These are phyloP conservation scores for Psilocybe sp. DNA, from an alignment of 768 basidiomycete genomes.

Conservation along the genomic window DNA sequence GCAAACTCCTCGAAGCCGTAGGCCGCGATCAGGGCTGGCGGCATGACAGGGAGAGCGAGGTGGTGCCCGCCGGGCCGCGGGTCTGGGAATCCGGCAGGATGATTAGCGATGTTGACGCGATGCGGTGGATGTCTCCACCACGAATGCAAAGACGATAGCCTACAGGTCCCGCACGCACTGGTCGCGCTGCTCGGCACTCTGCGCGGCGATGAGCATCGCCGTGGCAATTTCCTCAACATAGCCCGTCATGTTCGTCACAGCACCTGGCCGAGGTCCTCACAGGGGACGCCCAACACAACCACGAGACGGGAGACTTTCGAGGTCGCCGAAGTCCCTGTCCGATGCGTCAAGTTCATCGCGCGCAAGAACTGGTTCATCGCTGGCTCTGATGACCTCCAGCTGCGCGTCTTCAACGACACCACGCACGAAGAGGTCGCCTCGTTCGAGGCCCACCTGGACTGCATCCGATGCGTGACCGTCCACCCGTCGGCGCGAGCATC, in stretches of 20 bases:
- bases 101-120: constrained; percentile 72
- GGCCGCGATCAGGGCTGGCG: constrained; percentile 65
- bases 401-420: constrained; percentile 99
- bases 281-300: constrained; percentile 80
- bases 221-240: constrained; percentile 90
- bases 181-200: constrained; percentile 74
- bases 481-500: constrained; percentile 89
- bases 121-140: constrained; percentile 80
- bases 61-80: constrained; percentile 58
- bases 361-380: constrained; percentile 98
- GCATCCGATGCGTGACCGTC: constrained; percentile 94
- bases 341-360: constrained; percentile 92
- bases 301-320: constrained; percentile 97
- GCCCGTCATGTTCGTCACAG: constrained; percentile 82
- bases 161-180: constrained; percentile 80
- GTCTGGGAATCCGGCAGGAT: constrained; percentile 82
- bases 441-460: constrained; percentile 98
- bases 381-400: constrained; percentile 78
- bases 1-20: constrained; percentile 87
- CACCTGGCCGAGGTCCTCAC: constrained; percentile 78
- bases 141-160: constrained; percentile 83
- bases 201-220: constrained; percentile 71
- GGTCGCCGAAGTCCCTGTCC: constrained; percentile 95
- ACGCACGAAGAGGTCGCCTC: constrained; percentile 94
- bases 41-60: constrained; percentile 64